These are phyloP conservation scores for Leishmania braziliensis DNA, from an alignment of 208 protist genomes.

Conservation along the genomic window DNA sequence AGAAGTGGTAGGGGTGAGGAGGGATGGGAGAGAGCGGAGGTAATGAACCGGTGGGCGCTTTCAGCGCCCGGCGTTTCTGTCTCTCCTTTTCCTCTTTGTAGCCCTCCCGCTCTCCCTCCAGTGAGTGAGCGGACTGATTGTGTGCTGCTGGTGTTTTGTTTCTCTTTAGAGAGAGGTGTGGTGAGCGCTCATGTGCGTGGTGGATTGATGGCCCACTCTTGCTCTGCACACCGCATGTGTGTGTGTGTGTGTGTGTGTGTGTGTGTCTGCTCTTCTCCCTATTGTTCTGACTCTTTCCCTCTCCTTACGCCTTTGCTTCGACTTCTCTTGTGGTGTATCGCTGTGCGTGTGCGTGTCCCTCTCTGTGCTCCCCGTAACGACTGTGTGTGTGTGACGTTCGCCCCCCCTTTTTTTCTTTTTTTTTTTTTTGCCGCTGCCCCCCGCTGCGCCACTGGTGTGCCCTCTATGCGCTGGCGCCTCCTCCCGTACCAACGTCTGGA, in stretches of 20 bases:
- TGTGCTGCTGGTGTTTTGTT: no score
- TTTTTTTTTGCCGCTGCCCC: no score
- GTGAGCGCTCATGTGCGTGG: no score
- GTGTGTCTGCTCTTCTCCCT: not conserved
- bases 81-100: not conserved
- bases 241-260: not conserved
- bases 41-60: not conserved
- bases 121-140: no score
- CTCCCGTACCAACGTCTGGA: no score
- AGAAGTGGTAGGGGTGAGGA: not conserved
- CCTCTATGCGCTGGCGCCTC: no score
- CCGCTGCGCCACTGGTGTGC: no score
- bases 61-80: not conserved
- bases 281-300: constrained; percentile 13
- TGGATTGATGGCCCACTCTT: no score
- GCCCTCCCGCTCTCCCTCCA: not conserved
- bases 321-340: not conserved
- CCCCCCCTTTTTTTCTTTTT: no score
- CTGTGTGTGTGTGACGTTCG: no score
- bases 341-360: not conserved
- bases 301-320: not conserved
- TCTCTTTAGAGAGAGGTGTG: not conserved
- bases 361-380: no score
- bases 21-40: not conserved
- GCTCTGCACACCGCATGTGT: not conserved